Evolutionary conservation across 2,329 filamentous ascomycete genomes (phyloP), one percentile per base, ranked within the genome.

Genomic region (Colletotrichum sansevieriae): DNA sequence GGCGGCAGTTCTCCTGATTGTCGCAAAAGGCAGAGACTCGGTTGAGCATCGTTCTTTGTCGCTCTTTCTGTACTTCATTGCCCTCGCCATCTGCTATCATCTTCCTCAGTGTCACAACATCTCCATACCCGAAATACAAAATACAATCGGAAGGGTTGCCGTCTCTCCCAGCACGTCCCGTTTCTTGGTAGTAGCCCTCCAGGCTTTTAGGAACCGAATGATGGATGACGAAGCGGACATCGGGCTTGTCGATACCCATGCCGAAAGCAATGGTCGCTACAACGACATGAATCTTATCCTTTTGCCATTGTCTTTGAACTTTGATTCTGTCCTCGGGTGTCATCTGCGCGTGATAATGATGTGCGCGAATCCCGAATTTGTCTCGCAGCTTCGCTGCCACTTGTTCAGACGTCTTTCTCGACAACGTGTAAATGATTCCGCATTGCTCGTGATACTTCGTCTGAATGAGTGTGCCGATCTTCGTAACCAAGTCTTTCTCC

Each of bases 201-300:
- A 99, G 83, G 74, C 94, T 98, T 80, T 99, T 98, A 1, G 96
- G 96, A 6, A 99, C 85, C 49, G 90, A 92, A 75, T 97, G 91
- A 76, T 99, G 97, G 46, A 99, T 93, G 39, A 99, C 96, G 77
- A 97, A 99, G 33, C 96, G 92, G 55, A 99, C 96, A 77, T 99
- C 92, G 0, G 95, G 89, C 78, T 99, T 99, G 83, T 99, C 96
- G 72, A 99, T 99, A n/a, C 96, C 96, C 96, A 99, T 99, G 7
- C 96, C 96, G 77, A 99, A 99, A 25, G 96, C 96, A 78, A 99
- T 98, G 0, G 96, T 99, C 20, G 96, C 97, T 57, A 99, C 96
- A 49, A 99, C 97, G 39, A 99, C 92, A 73, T 97, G 92, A 74
- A 91, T 88, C 59, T 84, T 82, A 6, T 94, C 94, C 49, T 81